phyloP scores from a whole-genome alignment of 352 stramenopile species.

The Pythium scleroteichum region DNA sequence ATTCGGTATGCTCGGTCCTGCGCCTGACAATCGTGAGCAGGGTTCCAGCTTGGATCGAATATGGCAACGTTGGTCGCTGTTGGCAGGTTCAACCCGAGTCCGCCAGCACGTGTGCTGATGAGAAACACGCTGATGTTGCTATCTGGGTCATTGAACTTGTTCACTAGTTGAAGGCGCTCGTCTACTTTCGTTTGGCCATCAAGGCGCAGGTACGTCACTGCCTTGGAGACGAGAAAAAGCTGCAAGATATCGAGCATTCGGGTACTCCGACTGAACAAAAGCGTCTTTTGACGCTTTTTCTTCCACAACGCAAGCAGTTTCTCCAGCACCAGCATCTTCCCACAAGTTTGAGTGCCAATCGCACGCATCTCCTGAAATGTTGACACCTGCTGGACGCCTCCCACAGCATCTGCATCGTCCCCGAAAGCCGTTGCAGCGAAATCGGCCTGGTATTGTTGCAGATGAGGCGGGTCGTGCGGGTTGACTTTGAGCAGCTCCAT shows the following conservation, averaged over 20 bases:
- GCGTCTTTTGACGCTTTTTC: conserved; percentile 59
- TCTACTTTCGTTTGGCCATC: conserved; percentile 79
- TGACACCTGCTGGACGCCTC: conserved; percentile 57
- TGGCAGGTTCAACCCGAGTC: conserved; percentile 75
- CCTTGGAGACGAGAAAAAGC: conserved; percentile 71
- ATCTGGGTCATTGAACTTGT: conserved; percentile 64
- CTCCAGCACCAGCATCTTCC: conserved; percentile 81
- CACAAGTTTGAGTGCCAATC: conserved; percentile 71
- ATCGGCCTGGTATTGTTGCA: conserved; percentile 53
- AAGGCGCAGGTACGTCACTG: conserved; percentile 57
- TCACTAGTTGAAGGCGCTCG: conserved; percentile 70
- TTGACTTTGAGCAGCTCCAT: conserved; percentile 82
- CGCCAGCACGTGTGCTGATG: conserved; percentile 78
- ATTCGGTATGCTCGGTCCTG: conserved; percentile 87
- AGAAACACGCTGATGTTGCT: conserved; percentile 69
- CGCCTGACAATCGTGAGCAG: conserved; percentile 81
- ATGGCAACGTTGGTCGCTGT: conserved; percentile 85
- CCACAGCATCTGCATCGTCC: conserved; percentile 48
- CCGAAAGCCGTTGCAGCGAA: conserved; percentile 69
- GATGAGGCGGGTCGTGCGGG: conserved; percentile 42
- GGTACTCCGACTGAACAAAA: conserved; percentile 79
- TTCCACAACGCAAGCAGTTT: conserved; percentile 69
- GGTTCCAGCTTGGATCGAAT: conserved; percentile 89
- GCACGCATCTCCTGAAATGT: conserved; percentile 56
- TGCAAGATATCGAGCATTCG: conserved; percentile 84